These are phyloP conservation scores for Picea sitchensis DNA, from an alignment of 75 land plant species.

Conservation along the genomic window DNA sequence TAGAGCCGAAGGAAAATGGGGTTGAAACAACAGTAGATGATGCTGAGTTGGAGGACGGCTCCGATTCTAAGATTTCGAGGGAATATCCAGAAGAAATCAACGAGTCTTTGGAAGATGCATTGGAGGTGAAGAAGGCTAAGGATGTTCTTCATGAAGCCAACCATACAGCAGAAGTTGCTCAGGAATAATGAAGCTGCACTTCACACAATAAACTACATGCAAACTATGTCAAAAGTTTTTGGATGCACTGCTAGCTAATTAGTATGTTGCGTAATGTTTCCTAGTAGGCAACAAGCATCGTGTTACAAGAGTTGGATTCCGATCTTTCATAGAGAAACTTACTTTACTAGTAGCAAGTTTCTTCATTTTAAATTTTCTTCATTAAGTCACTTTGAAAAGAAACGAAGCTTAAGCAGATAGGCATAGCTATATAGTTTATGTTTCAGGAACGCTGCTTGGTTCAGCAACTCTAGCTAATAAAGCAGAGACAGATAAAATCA, in stretches of 20 bases:
- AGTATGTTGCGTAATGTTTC: not conserved
- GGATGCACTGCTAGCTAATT: not conserved
- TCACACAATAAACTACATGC: not conserved
- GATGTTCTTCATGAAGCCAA: constrained; percentile 8
- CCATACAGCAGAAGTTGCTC: constrained; percentile 5
- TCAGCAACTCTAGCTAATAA: not conserved
- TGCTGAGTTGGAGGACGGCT: too few species aligned
- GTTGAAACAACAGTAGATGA: not conserved
- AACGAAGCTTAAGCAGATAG: not conserved
- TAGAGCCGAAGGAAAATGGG: constrained; percentile 5
- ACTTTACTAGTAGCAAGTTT: not conserved
- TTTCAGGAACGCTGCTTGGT: not conserved
- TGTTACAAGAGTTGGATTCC: not conserved
- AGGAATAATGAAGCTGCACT: not conserved
- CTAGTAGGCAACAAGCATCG: not conserved
- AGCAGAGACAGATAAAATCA: not conserved
- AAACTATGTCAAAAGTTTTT: not conserved
- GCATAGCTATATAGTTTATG: not conserved
- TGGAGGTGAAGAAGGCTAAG: not conserved
- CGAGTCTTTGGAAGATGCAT: not conserved
- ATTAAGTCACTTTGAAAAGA: not conserved
- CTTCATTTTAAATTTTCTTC: not conserved
- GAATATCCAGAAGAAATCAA: not conserved
- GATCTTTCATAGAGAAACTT: not conserved
- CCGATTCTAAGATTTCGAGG: too few species aligned